Evolutionary conservation across 768 basidiomycete species (phyloP).

Genomic region (Aureoboletus auriporus): DNA sequence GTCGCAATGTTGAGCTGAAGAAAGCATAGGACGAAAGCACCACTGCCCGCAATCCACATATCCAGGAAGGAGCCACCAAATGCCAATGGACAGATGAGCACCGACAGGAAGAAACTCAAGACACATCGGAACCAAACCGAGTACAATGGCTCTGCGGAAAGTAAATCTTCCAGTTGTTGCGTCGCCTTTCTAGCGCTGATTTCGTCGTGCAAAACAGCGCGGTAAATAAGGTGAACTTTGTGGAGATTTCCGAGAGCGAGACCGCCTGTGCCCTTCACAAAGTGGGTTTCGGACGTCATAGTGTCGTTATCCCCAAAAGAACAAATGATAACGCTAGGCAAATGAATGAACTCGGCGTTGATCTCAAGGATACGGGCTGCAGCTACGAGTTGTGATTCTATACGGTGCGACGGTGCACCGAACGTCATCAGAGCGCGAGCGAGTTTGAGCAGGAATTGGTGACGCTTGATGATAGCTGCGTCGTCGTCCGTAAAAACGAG

Average conservation of each 20-base stretch:
- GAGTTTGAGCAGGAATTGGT: conserved; percentile 82
- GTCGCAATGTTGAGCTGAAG: conserved; percentile 72
- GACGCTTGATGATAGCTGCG: conserved; percentile 74
- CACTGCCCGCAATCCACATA: conserved; percentile 74
- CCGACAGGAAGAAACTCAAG: conserved; percentile 68
- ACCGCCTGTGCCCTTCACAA: conserved; percentile 73
- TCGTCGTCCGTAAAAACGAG: not conserved
- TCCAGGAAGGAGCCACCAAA: conserved; percentile 84
- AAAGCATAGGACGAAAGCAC: conserved; percentile 63
- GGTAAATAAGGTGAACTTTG: conserved; percentile 80
- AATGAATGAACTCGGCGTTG: conserved; percentile 87
- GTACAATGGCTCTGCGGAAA: conserved; percentile 64
- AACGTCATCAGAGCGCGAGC: conserved; percentile 88
- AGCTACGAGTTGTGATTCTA: conserved; percentile 87
- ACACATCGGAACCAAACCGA: conserved; percentile 55
- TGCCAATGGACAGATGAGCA: conserved; percentile 78
- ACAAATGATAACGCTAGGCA: conserved; percentile 77
- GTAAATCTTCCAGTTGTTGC: conserved; percentile 55
- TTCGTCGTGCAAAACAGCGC: conserved; percentile 87
- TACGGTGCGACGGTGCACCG: conserved; percentile 89
- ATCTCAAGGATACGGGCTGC: conserved; percentile 88
- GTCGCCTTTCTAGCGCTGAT: conserved; percentile 78
- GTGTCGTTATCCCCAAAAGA: conserved; percentile 88
- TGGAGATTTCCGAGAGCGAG: conserved; percentile 84
- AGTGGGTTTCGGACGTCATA: conserved; percentile 86